A percentile compares a stretch with the other conserved stretches of the same genome.
Conservation (phyloP, 2,329 filamentous ascomycete species). For the Fusarium cyanostomum region DNA sequence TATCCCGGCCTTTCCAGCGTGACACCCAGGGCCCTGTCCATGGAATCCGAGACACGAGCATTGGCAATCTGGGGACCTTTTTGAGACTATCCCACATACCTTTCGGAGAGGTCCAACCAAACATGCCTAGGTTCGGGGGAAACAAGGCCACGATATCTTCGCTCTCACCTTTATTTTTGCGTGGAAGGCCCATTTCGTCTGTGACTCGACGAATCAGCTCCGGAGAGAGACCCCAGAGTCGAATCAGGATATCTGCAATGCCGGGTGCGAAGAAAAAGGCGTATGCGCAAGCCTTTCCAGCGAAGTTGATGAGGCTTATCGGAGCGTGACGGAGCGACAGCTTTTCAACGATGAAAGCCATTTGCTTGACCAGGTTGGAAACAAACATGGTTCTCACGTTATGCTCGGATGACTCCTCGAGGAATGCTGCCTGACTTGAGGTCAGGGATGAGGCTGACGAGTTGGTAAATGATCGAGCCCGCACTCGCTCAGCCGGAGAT, state of each 20-base stretch:
- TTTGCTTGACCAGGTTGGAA: slow-evolving; percentile 82
- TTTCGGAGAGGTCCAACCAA: slow-evolving; percentile 65
- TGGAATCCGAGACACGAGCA: slow-evolving; percentile 76
- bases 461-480: slow-evolving; percentile 57
- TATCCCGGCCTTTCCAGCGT: slow-evolving; percentile 87
- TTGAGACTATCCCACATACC: slow-evolving; percentile 66
- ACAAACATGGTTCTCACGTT: slow-evolving; percentile 90
- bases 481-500: slow-evolving; percentile 57
- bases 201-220: slow-evolving; percentile 76
- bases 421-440: slow-evolving; percentile 67
- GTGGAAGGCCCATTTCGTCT: slow-evolving; percentile 72
- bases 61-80: slow-evolving; percentile 69
- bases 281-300: slow-evolving; percentile 89
- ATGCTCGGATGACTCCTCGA: slow-evolving; percentile 78
- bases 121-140: slow-evolving; percentile 69
- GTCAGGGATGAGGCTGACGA: slow-evolving; percentile 71
- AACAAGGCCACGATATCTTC: slow-evolving; percentile 75
- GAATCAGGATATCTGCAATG: slow-evolving; percentile 82
- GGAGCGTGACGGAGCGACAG: slow-evolving; percentile 79
- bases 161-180: slow-evolving; percentile 64
- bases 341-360: slow-evolving; percentile 87
- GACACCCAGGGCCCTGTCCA: slow-evolving; percentile 89
- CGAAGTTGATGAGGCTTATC: slow-evolving; percentile 79
- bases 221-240: slow-evolving; percentile 79
- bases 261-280: slow-evolving; percentile 93